Conservation (phyloP, 768 basidiomycete genomes). For the Mycena crocata region DNA sequence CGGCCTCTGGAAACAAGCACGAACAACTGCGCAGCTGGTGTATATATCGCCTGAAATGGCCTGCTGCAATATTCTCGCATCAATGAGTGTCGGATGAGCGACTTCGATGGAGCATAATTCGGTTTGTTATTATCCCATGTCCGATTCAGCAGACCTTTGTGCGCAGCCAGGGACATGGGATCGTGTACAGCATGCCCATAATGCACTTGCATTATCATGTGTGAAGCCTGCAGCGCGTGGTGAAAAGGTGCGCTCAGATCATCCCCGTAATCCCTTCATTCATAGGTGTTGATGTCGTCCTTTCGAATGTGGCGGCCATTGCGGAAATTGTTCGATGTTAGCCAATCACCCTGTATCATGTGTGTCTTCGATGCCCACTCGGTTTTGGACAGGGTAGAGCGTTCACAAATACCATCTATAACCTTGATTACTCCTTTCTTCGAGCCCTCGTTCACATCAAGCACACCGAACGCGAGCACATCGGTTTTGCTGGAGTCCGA, state of each 20-base stretch:
- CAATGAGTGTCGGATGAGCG: conserved; percentile 32
- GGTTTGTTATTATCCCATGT: conserved; percentile 34
- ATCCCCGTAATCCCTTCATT: conserved; percentile 18
- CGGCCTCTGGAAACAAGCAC: not conserved
- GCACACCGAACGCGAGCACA: conserved; percentile 27
- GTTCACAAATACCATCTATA: conserved; percentile 23
- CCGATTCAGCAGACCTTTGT: conserved; percentile 30
- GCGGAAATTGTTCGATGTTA: conserved; percentile 28
- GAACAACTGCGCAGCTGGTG: conserved; percentile 6
- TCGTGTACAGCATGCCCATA: conserved; percentile 27
- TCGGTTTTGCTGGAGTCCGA: not conserved
- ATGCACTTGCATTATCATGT: conserved; percentile 29
- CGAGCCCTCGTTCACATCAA: conserved; percentile 37
- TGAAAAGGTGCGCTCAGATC: conserved; percentile 26
- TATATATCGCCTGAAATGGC: conserved; percentile 8
- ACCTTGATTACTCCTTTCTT: conserved; percentile 34
- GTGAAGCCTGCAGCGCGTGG: conserved; percentile 25
- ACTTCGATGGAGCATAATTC: conserved; percentile 35
- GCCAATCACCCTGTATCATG: conserved; percentile 33
- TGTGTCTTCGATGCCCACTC: conserved; percentile 23
- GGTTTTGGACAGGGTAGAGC: conserved; percentile 17
- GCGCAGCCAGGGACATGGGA: conserved; percentile 26
- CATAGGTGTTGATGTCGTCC: conserved; percentile 24
- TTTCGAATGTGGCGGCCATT: conserved; percentile 20
- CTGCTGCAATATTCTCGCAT: conserved; percentile 32